These are phyloP conservation scores for Diplodia mutila DNA, from an alignment of 2,329 filamentous ascomycete species.

Conservation along the genomic window DNA sequence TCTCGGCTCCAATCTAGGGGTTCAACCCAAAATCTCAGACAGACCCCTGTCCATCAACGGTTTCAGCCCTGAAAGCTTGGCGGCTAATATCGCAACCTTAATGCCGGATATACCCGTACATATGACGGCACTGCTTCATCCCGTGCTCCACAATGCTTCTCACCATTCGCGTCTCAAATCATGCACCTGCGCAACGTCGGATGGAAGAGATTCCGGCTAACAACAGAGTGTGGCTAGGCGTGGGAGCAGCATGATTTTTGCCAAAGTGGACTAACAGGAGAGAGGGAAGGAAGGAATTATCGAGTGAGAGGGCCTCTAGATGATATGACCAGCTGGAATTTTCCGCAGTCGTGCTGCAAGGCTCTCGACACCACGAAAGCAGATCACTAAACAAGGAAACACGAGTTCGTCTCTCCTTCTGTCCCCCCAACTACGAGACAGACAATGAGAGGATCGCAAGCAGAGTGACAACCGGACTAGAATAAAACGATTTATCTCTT, in stretches of 20 bases:
- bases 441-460: too few species aligned
- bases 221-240: neutral
- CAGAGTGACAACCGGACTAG: neutral
- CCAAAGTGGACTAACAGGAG: neutral
- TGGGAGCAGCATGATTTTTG: neutral
- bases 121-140: neutral
- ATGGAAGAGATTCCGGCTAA: neutral
- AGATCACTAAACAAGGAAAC: too few species aligned
- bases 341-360: too few species aligned
- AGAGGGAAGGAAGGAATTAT: neutral
- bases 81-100: neutral
- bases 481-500: neutral
- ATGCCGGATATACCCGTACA: neutral
- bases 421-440: too few species aligned
- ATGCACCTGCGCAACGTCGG: conserved; percentile 9
- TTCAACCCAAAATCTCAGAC: neutral
- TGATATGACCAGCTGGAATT: too few species aligned
- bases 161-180: conserved; percentile 2
- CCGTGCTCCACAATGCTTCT: conserved; percentile 18
- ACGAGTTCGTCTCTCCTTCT: too few species aligned
- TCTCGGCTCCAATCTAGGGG: neutral
- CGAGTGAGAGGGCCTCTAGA: too few species aligned
- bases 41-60: neutral
- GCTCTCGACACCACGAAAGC: too few species aligned
- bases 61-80: conserved; percentile 21